Conservation (phyloP, 1,284 basidiomycete genomes). For the Irpex rosettiformis region DNA sequence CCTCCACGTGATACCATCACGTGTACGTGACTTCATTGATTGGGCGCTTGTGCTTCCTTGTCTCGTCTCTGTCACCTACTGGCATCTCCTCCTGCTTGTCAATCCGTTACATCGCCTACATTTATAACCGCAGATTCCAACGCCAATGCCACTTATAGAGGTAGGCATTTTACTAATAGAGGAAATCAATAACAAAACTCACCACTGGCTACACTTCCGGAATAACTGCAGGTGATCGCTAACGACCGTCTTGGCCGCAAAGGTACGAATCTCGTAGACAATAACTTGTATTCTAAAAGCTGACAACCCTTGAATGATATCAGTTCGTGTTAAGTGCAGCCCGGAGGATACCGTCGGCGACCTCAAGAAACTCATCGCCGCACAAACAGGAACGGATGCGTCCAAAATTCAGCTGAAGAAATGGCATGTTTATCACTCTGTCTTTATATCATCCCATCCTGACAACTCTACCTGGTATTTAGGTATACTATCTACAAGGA, state of each 20-base stretch:
- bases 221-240: constrained; percentile 72
- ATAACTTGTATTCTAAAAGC: not conserved
- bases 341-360: constrained; percentile 96
- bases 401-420: constrained; percentile 95
- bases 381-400: constrained; percentile 88
- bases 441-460: not conserved
- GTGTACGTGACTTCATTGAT: not conserved
- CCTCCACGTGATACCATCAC: not conserved
- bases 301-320: not conserved
- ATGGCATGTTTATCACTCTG: constrained; percentile 60
- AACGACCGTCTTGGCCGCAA: constrained; percentile 97
- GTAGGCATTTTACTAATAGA: not conserved
- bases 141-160: constrained; percentile 49
- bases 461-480: too few relatives aligned
- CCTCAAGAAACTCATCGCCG: constrained; percentile 94
- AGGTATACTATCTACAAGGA: constrained; percentile 95
- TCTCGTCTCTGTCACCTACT: not conserved
- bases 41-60: not conserved
- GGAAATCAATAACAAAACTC: not conserved
- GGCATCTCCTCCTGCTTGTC: not conserved
- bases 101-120: not conserved
- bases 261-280: constrained; percentile 47
- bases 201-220: not conserved
- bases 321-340: constrained; percentile 91
- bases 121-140: not conserved